Base-by-base conservation (phyloP, 2,329 filamentous ascomycete genomes). In the Neonectria ditissima region DNA sequence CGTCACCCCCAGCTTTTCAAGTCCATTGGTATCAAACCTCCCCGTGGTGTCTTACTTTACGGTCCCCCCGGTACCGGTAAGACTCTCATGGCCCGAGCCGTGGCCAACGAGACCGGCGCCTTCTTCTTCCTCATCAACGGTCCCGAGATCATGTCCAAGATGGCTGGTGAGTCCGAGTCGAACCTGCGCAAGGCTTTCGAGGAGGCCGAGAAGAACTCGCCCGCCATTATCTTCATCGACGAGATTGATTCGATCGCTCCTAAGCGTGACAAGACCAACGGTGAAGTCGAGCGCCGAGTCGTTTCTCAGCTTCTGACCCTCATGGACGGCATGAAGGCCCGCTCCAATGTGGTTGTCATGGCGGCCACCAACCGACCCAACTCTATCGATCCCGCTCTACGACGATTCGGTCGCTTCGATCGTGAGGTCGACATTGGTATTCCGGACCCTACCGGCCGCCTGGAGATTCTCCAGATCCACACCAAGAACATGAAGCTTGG, bases 401-500 rank as follows among this genome's bases (percentile, higher is more conserved):
- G 95, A 83, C 95, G 96, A 81, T 98, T 97, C 82, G 96, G 96
- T 69, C 96, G 96, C 82, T 98, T 99, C 85, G 96, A 99, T 80
- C 96, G 96, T 80, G 96, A 98, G 82, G 95, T 99, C 69, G 96
- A 99, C 78, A 97, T 99, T 77, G 94, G 95, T 76, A 97, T 98
- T 72, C 96, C 96, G 57, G 96, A 98, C 83, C 96, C 96, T 55
- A 98, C 95, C 74, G 96, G 96, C 69, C 96, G 96, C 87, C 92
- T 99, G 39, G 96, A 99, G 87, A 98, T 99, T 77, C 90, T 99
- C 65, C 93, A 97, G 82, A 99, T 99, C 73, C 96, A 99, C 88
- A 99, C 96, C 81, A 99, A 99, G 91, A 99, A 99, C 89, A 99
- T 99, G 96, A 99, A 99, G 87, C 89, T 99, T 66, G 94, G 83